Conservation (phyloP, 139 green algal genomes). For the Micractinium conductrix region DNA sequence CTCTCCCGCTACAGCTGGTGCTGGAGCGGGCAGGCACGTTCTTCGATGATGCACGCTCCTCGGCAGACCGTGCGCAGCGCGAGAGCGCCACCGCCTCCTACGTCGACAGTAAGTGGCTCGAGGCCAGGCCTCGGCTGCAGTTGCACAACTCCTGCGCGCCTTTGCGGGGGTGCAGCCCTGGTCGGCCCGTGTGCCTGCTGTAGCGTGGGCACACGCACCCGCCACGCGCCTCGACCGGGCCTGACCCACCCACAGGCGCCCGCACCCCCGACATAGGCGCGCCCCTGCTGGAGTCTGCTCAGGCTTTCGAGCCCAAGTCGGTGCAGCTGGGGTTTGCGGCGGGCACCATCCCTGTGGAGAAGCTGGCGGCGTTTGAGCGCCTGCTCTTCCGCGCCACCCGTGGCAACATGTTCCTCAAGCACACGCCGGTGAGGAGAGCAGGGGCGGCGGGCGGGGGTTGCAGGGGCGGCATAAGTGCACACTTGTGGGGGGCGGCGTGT, state of each 20-base stretch:
- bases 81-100: slow-evolving; percentile 19
- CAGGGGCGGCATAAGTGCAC: neutral
- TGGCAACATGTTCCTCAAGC: slow-evolving; percentile 98
- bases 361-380: slow-evolving; percentile 90
- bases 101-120: slow-evolving; percentile 22
- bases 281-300: slow-evolving; percentile 54
- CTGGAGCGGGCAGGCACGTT: slow-evolving; percentile 92
- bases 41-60: slow-evolving; percentile 81
- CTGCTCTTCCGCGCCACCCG: slow-evolving; percentile 97
- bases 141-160: too few relatives aligned
- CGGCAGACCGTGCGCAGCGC: slow-evolving; percentile 23
- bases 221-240: neutral
- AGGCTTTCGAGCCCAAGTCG: slow-evolving; percentile 62
- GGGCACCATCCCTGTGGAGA: slow-evolving; percentile 86
- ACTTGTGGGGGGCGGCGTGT: too few relatives aligned
- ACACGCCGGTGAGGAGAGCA: slow-evolving; percentile 57
- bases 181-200: too few relatives aligned
- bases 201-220: neutral
- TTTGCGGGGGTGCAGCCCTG: neutral
- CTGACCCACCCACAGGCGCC: slow-evolving; percentile 10
- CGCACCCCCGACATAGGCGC: slow-evolving; percentile 56
- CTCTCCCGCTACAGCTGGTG: slow-evolving; percentile 79
- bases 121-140: too few relatives aligned
- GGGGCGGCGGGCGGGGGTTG: neutral
- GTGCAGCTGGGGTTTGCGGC: slow-evolving; percentile 93